These are phyloP conservation scores for Diaporthe vaccinii DNA, from an alignment of 2,329 filamentous ascomycete species.

Conservation along the genomic window DNA sequence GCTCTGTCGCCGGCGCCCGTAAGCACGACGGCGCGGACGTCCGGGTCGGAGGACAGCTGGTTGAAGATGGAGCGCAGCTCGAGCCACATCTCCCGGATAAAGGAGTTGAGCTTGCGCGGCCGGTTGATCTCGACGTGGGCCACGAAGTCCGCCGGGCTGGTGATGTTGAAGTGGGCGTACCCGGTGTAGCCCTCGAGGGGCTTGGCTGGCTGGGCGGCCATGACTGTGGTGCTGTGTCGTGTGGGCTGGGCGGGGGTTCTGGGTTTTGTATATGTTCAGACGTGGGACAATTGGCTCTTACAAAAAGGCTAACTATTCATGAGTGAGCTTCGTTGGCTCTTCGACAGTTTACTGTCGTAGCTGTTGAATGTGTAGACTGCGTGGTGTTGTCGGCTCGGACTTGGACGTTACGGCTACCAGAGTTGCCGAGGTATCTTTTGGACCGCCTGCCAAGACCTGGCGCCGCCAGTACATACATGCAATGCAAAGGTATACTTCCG, in stretches of 20 bases:
- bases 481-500: not conserved
- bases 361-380: not conserved
- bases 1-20: slow-evolving; percentile 85
- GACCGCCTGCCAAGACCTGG: slow-evolving; percentile 21
- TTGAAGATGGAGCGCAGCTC: slow-evolving; percentile 82
- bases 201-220: slow-evolving; percentile 31
- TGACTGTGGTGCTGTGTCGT: not conserved
- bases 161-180: slow-evolving; percentile 80
- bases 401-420: not conserved
- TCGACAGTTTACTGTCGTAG: not conserved
- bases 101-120: slow-evolving; percentile 88
- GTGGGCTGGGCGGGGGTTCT: not conserved
- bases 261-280: not conserved
- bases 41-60: slow-evolving; percentile 77
- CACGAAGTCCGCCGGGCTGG: slow-evolving; percentile 79
- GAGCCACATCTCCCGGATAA: slow-evolving; percentile 87
- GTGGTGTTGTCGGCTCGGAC: not conserved
- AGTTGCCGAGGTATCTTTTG: slow-evolving; percentile 31
- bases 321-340: not conserved
- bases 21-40: slow-evolving; percentile 82
- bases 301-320: not conserved
- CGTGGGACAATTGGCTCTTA: not conserved
- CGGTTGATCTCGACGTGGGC: slow-evolving; percentile 95
- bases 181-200: slow-evolving; percentile 52
- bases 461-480: not conserved